Evolutionary conservation across 2,329 filamentous ascomycete genomes (phyloP), one percentile per base, ranked within the genome.

Genomic region (Graphilbum fragrans): DNA sequence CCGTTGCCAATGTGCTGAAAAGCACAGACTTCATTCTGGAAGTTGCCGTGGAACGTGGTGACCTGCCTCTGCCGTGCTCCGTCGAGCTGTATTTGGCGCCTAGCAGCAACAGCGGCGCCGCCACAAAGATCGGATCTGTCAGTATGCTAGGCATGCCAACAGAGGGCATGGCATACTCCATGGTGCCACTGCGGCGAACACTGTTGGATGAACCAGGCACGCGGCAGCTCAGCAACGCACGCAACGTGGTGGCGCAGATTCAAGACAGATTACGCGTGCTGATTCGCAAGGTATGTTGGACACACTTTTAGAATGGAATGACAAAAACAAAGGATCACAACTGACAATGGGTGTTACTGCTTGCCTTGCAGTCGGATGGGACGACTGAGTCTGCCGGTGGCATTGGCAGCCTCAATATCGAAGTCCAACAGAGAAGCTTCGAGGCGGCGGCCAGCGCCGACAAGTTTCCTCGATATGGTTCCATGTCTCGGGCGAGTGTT

Each of bases 81-180:
- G 54, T 68, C 35, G 47, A 57, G 14, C 43, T 66, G n/a, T 53
- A 56, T 29, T 42, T 63, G 7, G 49, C 47, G 4, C 16, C 29
- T 2, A 19, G 8, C 14, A 21, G 9, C n/a, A 14, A 17, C 16
- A 22, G 12, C 23, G 19, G 11, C 18, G 10, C 5, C 5, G 51
- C 50, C 2, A 20, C 43, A 4, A 45, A 53, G 20, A 54, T 57
- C 20, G 63, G 61, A 16, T 53, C 53, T 25, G 54, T 60, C 46
- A 48, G 53, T 19, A 44, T 67, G 16, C 52, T 67, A 14, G 47
- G 45, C 16, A 61, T 65, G 60, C 64, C 64, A 6, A 48, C 25
- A 37, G 43, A 43, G 12, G 62, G 62, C 11, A 42, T 45, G 19
- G 54, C 52, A 25, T 53, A 58, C 46, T 53, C 59, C 12, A 48